These are phyloP conservation scores for Westerdykella aurantiaca DNA, from an alignment of 2,329 filamentous ascomycete genomes.

Conservation along the genomic window DNA sequence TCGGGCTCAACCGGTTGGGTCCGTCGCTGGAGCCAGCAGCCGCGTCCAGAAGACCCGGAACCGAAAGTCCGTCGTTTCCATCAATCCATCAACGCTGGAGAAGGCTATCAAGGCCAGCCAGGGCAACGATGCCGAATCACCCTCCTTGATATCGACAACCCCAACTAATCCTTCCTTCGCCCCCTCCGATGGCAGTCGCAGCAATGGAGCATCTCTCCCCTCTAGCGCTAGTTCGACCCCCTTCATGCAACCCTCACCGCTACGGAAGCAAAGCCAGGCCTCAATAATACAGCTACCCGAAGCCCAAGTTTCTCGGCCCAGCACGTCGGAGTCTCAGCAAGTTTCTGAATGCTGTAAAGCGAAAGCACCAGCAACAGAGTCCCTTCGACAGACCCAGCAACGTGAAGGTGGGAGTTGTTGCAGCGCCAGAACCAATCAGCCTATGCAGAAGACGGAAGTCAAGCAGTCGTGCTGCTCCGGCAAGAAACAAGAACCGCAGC, in stretches of 20 bases:
- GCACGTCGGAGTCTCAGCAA: slow-evolving; percentile 5
- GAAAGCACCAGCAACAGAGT: slow-evolving; percentile 9
- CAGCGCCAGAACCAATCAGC: slow-evolving; percentile 18
- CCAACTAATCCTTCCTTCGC: slow-evolving; percentile 20
- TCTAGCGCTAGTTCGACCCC: slow-evolving; percentile 37
- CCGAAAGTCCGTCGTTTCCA: slow-evolving; percentile 21
- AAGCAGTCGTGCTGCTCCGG: slow-evolving; percentile 32
- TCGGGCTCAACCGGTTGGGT: slow-evolving; percentile 17
- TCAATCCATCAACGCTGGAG: slow-evolving; percentile 27
- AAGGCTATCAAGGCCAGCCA: slow-evolving; percentile 32
- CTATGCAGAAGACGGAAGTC: slow-evolving; percentile 10
- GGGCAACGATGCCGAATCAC: slow-evolving; percentile 28
- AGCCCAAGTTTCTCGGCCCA: slow-evolving; percentile 1
- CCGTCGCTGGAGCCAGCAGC: slow-evolving; percentile 15
- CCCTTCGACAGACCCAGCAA: slow-evolving; percentile 1
- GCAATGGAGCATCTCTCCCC: slow-evolving; percentile 28
- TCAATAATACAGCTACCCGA: slow-evolving; percentile 3
- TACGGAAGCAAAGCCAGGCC: slow-evolving; percentile 17
- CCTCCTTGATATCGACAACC: slow-evolving; percentile 23
- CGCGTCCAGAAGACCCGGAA: slow-evolving; percentile 30
- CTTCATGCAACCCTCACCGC: slow-evolving; percentile 18
- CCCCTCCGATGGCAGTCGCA: slow-evolving; percentile 23
- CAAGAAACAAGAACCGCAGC: slow-evolving; percentile 3
- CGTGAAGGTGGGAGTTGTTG: slow-evolving; percentile 23
- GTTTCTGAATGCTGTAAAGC: slow-evolving; percentile 31